Percentiles rank a stretch among this genome's conserved stretches.
Conservation (phyloP, 768 basidiomycete species). For the Gymnopilus junonius region DNA sequence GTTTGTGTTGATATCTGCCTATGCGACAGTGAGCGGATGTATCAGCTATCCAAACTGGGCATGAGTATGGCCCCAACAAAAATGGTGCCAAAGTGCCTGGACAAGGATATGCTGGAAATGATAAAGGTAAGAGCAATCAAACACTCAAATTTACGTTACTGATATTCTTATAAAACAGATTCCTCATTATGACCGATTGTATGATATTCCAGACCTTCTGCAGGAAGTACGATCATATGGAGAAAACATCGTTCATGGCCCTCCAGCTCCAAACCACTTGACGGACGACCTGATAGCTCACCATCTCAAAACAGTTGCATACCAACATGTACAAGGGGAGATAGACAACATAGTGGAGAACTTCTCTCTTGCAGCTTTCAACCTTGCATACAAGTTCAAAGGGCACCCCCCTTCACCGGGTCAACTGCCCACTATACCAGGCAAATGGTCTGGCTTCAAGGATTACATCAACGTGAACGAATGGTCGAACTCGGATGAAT, state of each 20-base stretch:
- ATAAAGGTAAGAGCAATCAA: neutral
- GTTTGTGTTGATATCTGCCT: neutral
- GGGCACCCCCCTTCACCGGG: neutral
- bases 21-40: neutral
- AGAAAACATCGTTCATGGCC: neutral
- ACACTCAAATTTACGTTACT: neutral
- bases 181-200: neutral
- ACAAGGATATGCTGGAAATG: neutral
- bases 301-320: neutral
- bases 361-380: neutral
- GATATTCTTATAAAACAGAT: neutral
- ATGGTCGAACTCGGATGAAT: neutral
- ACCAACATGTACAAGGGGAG: neutral
- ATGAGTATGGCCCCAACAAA: neutral
- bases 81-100: neutral
- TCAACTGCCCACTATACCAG: neutral
- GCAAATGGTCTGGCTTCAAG: neutral
- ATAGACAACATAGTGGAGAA: neutral
- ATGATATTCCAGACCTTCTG: neutral
- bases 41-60: neutral
- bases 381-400: neutral
- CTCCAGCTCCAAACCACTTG: neutral
- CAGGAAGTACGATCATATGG: neutral
- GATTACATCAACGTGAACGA: neutral
- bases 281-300: neutral